Evolutionary conservation across 2,329 filamentous ascomycete species (phyloP).

Genomic region (Penicillium vulpinum): DNA sequence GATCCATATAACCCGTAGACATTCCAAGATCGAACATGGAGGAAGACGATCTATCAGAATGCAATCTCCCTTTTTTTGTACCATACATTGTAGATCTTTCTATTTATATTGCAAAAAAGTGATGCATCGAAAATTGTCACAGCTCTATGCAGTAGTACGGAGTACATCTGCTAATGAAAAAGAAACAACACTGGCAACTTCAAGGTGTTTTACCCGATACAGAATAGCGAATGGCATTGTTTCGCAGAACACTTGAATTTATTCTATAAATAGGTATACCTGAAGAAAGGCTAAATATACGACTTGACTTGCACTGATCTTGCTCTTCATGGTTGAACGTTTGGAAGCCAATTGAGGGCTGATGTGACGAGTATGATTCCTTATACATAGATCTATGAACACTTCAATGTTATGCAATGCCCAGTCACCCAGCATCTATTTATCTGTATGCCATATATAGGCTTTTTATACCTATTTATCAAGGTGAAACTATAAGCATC

Average conservation of each 20-base stretch:
- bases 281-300: not conserved
- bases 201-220: not conserved
- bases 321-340: too few species aligned
- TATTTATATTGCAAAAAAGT: not conserved
- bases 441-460: not conserved
- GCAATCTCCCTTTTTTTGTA: not conserved
- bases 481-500: not conserved
- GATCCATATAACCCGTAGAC: not conserved
- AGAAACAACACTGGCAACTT: not conserved
- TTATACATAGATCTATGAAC: not conserved
- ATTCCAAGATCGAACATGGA: not conserved
- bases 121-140: not conserved
- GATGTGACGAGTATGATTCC: not conserved
- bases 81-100: not conserved
- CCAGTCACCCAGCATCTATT: not conserved
- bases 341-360: not conserved
- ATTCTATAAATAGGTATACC: not conserved
- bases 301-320: too few species aligned
- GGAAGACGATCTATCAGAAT: not conserved
- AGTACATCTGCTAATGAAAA: too few species aligned
- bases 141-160: too few species aligned
- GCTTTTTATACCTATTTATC: accelerated
- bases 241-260: not conserved
- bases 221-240: not conserved
- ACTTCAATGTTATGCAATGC: not conserved